Base-by-base conservation (phyloP, 805 yeast species). In the Candida ficus region DNA sequence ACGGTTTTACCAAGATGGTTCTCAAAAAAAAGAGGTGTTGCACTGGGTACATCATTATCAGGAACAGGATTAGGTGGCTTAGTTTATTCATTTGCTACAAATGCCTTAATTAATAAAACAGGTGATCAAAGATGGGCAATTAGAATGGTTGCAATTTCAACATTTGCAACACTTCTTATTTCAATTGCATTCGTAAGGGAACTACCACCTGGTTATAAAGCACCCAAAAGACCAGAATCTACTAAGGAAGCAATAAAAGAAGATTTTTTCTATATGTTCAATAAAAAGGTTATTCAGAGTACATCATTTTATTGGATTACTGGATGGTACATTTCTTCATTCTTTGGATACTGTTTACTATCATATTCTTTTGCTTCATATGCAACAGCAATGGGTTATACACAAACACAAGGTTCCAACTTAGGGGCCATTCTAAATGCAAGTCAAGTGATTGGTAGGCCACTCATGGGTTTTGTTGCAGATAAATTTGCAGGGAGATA, bases 1-100 rank as follows among this genome's bases (percentile, higher is more conserved):
- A 68, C 78, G 2, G 59, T 82, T 12, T 51, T 83, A 20, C 88
- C 89, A 0, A 85, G 78, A 40, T 83, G 85, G 83, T 84, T 84
- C 56, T 59, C 75, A 33, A 79, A 75, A 47, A 78, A 64, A 44
- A 67, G 90, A 48, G 80, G 80, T 3, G 56, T 71, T 13, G 76
- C 79, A 1, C 60, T 68, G 46, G 80, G 80, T 9, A 50, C 70
- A 16, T 64, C 70, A 2, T 52, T 70, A 16, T 50, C 70, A 13
- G 81, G 80, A 7, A 73, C 78, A 1, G 80, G 80, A 34, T 52
- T 73, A 3, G 76, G 80, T 22, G 81, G 80, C 41, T 62, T 73
- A 5, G 53, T 63, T 1, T 68, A 61, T 42, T 63, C 75, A 7
- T 53, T 73, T 30, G 61, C 75, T 0, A 61, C 64, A 17, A 64